Evolutionary conservation across 176 grass and related monocot genomes (phyloP), one percentile per base, ranked within the genome.

Genomic region (Puya raimondii): DNA sequence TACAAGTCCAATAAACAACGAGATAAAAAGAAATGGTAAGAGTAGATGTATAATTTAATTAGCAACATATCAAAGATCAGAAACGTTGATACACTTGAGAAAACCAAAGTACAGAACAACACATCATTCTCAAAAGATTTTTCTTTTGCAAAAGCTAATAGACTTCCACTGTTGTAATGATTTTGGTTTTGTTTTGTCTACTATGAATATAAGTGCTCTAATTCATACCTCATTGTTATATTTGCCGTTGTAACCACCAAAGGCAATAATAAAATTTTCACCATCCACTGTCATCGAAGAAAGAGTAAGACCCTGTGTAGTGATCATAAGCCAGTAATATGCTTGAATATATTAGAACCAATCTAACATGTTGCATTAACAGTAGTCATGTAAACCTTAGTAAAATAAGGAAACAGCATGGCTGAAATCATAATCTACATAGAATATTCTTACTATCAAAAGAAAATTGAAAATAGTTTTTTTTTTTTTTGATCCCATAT

Each of bases 181-280:
- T 42, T 42, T 42, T 42, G 33, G 33, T 42, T 42, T 42, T 42
- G 33, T 0, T 42, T 0, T 42, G 33, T 42, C 4, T 4, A 42
- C 33, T 5, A 42, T 42, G 33, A 42, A 42, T 42, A 42, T 42
- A 42, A 33, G 47, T 17, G n/a, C 11, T 75, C 18, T 12, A 17
- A 14, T 74, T n/a, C 12, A 23, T 87, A 97, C 94, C 94, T 97
- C 94, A 27, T 90, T 92, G 72, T 83, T 97, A 67, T 93, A 97
- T 54, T 85, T 93, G 47, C 94, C 89, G 72, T 97, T 97, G 80
- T 97, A 97, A 85, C 94, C 94, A 18, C 94, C 94, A 86, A 97
- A 90, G 11, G 89, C 74, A 73, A 97, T 53, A 52, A 97, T 53
- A 69, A 88, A 64, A 6, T 88, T 97, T 80, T 86, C 84, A 1